Percentiles rank a stretch among this genome's conserved stretches.
phyloP scores from a whole-genome alignment of 257 asterid genomes.

The Knoxia roxburghii region DNA sequence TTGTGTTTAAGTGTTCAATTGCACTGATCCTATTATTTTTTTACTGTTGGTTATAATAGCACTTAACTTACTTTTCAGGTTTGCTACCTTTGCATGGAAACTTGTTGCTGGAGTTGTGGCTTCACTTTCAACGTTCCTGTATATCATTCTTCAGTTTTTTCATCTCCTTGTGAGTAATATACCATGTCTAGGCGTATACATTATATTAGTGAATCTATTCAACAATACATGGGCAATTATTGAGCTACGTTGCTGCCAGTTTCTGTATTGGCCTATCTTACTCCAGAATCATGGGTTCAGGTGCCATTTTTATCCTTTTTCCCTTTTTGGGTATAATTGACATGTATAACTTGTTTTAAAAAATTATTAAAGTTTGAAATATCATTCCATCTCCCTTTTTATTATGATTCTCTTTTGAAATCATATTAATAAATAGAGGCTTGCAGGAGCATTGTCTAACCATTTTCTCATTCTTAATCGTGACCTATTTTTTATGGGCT shows the following conservation, averaged over 20 bases:
- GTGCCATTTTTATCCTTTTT: conserved; percentile 26
- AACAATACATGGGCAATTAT: conserved; percentile 51
- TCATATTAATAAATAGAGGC: too few relatives aligned
- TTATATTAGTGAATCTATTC: conserved; percentile 38
- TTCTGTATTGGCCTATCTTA: conserved; percentile 80
- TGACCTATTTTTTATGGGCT: not conserved
- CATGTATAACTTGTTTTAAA: not conserved
- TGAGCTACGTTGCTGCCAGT: conserved; percentile 62
- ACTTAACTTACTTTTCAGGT: conserved; percentile 48
- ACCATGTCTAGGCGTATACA: conserved; percentile 31
- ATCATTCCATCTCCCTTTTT: too few relatives aligned
- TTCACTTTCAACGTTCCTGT: conserved; percentile 55
- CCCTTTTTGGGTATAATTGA: not conserved
- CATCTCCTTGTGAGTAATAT: conserved; percentile 38
- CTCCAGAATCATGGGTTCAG: conserved; percentile 65
- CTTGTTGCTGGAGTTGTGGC: conserved; percentile 53
- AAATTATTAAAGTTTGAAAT: too few relatives aligned
- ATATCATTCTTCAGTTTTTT: conserved; percentile 53
- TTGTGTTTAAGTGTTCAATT: conserved; percentile 11
- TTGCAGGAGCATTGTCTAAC: too few relatives aligned
- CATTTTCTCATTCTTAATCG: not conserved
- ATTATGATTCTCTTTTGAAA: too few relatives aligned
- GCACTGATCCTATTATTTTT: conserved; percentile 4
- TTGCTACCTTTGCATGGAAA: conserved; percentile 50
- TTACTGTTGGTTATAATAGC: conserved; percentile 18